Evolutionary conservation across 2,329 filamentous ascomycete genomes (phyloP), one percentile per base, ranked within the genome.

Genomic region (Pezizomycotina sp.): DNA sequence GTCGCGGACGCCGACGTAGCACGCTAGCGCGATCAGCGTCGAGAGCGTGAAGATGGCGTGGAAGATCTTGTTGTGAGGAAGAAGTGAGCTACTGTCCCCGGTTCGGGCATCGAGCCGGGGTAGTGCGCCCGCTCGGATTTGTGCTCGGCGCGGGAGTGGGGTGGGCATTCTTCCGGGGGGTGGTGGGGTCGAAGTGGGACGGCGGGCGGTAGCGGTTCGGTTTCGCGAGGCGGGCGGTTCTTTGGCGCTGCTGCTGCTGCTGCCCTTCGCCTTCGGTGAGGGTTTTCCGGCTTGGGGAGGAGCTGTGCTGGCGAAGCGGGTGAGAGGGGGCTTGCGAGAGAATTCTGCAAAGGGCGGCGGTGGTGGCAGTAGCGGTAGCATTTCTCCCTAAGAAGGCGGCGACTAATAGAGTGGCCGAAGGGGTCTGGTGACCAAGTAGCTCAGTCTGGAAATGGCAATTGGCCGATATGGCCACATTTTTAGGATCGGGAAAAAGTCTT

Each of bases 181-280:
- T 66, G 14, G 77, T 63, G 8, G 77, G 76, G 10, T 36, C 40
- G 7, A 37, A 37, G 57, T 95, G 86, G 0, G 86, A 95, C 0
- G 86, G 86, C 3, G 86, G 84, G 36, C 80, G 79, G 65, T 92
- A 95, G 55, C 76, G 77, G 52, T 78, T 69, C 18, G 86, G 86
- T 58, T 92, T 82, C 52, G 80, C 80, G 47, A 95, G 74, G 29
- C n/a, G n/a, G n/a, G n/a, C n/a, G n/a, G n/a, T n/a, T n/a, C n/a
- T n/a, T n/a, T n/a, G n/a, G n/a, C n/a, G n/a, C n/a, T n/a, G n/a
- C n/a, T n/a, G n/a, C n/a, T n/a, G n/a, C n/a, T n/a, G n/a, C n/a
- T n/a, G n/a, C n/a, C n/a, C n/a, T n/a, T n/a, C n/a, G 33, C 41
- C 12, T 22, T 28, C 21, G 27, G 31, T 10, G 31, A 4, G 16